Conservation (phyloP, 257 asterid species). For the Anisodus tanguticus region DNA sequence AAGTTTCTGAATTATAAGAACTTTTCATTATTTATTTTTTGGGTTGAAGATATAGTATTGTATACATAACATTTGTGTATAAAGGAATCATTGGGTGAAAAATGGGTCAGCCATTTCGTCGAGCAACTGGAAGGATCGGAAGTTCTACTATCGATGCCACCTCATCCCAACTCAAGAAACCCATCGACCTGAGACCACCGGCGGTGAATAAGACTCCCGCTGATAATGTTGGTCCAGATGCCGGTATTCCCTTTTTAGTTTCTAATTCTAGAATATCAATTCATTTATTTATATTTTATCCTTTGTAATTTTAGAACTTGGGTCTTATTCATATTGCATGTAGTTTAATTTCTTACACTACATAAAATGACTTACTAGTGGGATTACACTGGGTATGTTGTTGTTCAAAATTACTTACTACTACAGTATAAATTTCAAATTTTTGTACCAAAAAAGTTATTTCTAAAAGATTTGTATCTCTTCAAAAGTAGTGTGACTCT, state of each 20-base stretch:
- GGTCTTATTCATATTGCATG: no score
- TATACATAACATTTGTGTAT: not conserved
- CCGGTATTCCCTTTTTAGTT: slow-evolving; percentile 45
- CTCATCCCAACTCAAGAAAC: slow-evolving; percentile 60
- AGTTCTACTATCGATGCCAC: slow-evolving; percentile 54
- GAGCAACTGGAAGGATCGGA: slow-evolving; percentile 85
- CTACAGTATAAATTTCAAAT: not conserved
- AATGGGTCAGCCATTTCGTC: slow-evolving; percentile 99
- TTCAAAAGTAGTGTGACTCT: not conserved
- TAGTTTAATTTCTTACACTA: no score
- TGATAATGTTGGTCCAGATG: slow-evolving; percentile 38
- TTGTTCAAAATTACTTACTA: no score
- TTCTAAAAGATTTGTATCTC: not conserved
- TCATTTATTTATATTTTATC: no score
- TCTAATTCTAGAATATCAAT: not conserved
- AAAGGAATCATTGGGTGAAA: not conserved
- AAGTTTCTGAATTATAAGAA: no score
- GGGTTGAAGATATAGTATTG: no score
- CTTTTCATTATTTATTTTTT: no score
- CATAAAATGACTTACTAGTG: no score
- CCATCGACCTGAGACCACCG: slow-evolving; percentile 46
- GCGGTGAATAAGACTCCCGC: slow-evolving; percentile 31
- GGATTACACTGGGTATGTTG: no score
- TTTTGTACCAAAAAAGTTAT: not conserved
- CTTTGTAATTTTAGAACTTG: no score